Evolutionary conservation across 225 moss, liverwort and hornwort genomes (phyloP).

Genomic region (Antitrichia curtipendula): DNA sequence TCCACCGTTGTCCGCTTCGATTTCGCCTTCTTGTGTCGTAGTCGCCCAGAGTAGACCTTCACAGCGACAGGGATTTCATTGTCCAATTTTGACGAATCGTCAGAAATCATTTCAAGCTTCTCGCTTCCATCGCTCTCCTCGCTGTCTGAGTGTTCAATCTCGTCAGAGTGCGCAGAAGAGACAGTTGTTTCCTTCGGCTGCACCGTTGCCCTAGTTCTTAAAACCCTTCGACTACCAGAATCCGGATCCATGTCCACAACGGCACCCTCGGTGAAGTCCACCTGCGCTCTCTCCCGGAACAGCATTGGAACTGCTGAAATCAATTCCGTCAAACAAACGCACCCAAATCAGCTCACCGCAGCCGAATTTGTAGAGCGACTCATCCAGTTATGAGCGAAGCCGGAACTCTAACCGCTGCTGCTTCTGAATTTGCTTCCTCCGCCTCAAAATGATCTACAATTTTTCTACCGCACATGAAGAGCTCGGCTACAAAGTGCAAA

Average conservation of each 20-base stretch:
- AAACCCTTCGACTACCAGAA: background rate
- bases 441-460: background rate
- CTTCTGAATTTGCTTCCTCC: background rate
- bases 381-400: background rate
- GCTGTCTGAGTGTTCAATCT: slow-evolving; percentile 26
- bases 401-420: background rate
- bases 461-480: too few species aligned
- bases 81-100: slow-evolving; percentile 35
- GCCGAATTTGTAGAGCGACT: background rate
- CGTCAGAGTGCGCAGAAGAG: background rate
- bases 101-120: slow-evolving; percentile 35
- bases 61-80: slow-evolving; percentile 24
- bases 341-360: background rate
- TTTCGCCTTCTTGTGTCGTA: slow-evolving; percentile 1
- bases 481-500: background rate
- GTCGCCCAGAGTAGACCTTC: background rate
- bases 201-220: background rate
- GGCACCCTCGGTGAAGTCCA: slow-evolving; percentile 20
- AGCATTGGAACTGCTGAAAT: slow-evolving; percentile 18
- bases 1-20: background rate
- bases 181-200: background rate
- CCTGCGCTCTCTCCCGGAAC: slow-evolving; percentile 27
- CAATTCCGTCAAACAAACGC: background rate
- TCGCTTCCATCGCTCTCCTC: slow-evolving; percentile 25
- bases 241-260: slow-evolving; percentile 8